These are phyloP conservation scores for Umbelopsis ramanniana DNA, from an alignment of 192 early-diverging fungal species.

Conservation along the genomic window DNA sequence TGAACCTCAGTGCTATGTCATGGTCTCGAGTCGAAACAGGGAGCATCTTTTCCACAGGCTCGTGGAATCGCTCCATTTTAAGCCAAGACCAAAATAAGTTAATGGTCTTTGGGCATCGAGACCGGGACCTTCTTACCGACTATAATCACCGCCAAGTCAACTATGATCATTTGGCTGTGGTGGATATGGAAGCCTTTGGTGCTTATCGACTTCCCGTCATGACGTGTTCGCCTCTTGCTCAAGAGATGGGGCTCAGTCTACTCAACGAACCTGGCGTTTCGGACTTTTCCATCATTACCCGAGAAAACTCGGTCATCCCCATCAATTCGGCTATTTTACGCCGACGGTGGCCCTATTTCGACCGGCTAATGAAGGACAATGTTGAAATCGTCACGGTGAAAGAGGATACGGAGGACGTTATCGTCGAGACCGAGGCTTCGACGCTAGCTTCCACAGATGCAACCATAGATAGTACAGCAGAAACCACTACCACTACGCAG, in stretches of 20 bases:
- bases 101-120: conserved; percentile 70
- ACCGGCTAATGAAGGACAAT: conserved; percentile 38
- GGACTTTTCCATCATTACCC: conserved; percentile 49
- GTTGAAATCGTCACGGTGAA: background rate
- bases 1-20: conserved; percentile 55
- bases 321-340: conserved; percentile 51
- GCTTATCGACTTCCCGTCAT: conserved; percentile 55
- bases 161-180: conserved; percentile 67
- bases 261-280: conserved; percentile 49
- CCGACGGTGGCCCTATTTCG: conserved; percentile 54
- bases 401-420: background rate
- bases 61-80: conserved; percentile 74
- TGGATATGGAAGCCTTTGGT: conserved; percentile 74
- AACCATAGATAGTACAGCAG: background rate
- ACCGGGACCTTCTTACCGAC: conserved; percentile 68
- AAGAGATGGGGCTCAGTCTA: conserved; percentile 52
- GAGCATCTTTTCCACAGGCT: conserved; percentile 65
- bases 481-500: background rate
- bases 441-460: background rate
- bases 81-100: conserved; percentile 62
- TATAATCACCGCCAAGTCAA: conserved; percentile 78
- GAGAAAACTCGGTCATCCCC: conserved; percentile 47
- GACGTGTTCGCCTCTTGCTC: conserved; percentile 48
- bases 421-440: background rate
- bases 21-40: conserved; percentile 72